A percentile compares a stretch with the other conserved stretches of the same genome.
These are phyloP conservation scores for Sclerotinia sclerotiorum DNA, from an alignment of 2,329 filamentous ascomycete species.

Conservation along the genomic window DNA sequence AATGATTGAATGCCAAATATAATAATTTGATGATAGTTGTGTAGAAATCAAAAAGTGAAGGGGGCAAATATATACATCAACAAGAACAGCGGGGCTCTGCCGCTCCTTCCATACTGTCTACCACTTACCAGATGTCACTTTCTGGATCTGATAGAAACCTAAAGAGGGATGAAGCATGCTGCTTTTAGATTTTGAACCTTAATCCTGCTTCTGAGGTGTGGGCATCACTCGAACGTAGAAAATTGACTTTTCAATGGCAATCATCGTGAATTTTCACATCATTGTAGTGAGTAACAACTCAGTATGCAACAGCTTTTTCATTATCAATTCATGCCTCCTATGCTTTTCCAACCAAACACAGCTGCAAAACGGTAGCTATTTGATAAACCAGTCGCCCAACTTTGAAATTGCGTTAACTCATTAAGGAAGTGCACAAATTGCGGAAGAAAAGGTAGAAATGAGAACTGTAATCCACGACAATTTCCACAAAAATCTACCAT, in stretches of 20 bases:
- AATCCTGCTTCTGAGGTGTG: background rate
- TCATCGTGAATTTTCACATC: background rate
- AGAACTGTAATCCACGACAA: background rate
- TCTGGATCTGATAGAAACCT: background rate
- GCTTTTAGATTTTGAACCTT: background rate
- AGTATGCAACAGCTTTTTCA: background rate
- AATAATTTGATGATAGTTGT: constrained; percentile 20
- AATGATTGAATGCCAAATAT: constrained; percentile 28
- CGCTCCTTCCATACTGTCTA: constrained; percentile 16
- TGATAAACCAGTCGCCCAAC: background rate
- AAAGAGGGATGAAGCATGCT: background rate
- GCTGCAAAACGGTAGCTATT: background rate
- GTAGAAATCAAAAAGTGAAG: constrained; percentile 1
- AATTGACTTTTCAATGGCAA: background rate
- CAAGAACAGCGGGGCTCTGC: background rate
- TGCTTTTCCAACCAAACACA: background rate
- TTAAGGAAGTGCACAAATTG: constrained; percentile 1
- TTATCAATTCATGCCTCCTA: background rate
- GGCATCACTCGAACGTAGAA: background rate
- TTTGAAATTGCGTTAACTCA: background rate
- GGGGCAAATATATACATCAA: background rate
- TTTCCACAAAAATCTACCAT: background rate
- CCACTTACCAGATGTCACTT: background rate
- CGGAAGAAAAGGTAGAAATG: background rate
- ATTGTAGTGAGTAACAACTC: background rate